phyloP scores from a whole-genome alignment of 2,329 filamentous ascomycete genomes.

The Lizonia empirigonia region DNA sequence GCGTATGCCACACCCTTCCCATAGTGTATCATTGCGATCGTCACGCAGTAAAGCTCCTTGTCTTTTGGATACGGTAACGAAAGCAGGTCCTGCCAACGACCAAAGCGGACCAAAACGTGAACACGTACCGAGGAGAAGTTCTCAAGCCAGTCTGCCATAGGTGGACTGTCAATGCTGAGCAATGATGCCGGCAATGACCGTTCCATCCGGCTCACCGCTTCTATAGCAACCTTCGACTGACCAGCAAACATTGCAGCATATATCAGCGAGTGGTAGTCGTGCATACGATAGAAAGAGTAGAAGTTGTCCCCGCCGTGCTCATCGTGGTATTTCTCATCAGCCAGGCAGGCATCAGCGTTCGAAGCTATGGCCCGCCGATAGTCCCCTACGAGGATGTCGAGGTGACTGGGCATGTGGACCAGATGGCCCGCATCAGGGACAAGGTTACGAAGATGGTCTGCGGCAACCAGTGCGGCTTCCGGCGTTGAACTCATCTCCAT shows the following conservation, averaged over 20 bases:
- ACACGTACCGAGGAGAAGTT: constrained; percentile 70
- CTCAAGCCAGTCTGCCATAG: constrained; percentile 82
- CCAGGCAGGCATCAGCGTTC: constrained; percentile 69
- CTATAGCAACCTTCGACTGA: constrained; percentile 65
- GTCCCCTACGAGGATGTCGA: constrained; percentile 75
- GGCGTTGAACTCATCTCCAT: constrained; percentile 76
- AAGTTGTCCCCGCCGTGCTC: constrained; percentile 69
- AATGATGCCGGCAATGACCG: constrained; percentile 66
- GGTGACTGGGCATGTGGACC: constrained; percentile 77
- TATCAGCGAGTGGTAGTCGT: constrained; percentile 76
- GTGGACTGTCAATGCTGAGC: constrained; percentile 67
- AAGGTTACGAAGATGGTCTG: constrained; percentile 66
- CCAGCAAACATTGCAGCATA: constrained; percentile 81
- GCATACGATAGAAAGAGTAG: constrained; percentile 76
- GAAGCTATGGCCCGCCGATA: constrained; percentile 70
- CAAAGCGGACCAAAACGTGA: constrained; percentile 75
- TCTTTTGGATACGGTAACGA: constrained; percentile 63
- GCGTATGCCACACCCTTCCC: constrained; percentile 71
- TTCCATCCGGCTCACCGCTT: constrained; percentile 66
- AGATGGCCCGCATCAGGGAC: constrained; percentile 74
- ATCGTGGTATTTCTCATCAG: constrained; percentile 69
- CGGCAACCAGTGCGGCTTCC: constrained; percentile 65
- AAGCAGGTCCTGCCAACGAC: constrained; percentile 71
- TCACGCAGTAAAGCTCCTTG: constrained; percentile 67
- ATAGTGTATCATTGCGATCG: constrained; percentile 71